These are phyloP conservation scores for Stropharia rugosoannulata DNA, from an alignment of 768 basidiomycete species.

Conservation along the genomic window DNA sequence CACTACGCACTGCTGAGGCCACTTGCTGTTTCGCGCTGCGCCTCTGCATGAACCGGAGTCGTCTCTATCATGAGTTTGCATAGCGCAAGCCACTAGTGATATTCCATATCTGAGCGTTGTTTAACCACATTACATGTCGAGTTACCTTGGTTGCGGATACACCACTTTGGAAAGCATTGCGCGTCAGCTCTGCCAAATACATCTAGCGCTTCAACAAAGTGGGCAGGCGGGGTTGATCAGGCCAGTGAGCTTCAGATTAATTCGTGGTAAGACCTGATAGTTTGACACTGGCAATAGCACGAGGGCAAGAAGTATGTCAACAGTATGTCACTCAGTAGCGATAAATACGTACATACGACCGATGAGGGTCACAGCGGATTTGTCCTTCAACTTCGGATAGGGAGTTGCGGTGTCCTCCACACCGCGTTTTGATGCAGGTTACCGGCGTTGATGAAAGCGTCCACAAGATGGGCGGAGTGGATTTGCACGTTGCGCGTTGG, in stretches of 20 bases:
- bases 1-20: conserved; percentile 58
- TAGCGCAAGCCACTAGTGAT: conserved; percentile 62
- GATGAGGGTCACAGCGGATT: conserved; percentile 3
- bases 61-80: conserved; percentile 63
- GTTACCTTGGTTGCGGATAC: conserved; percentile 60
- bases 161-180: conserved; percentile 74
- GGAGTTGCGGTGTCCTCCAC: conserved; percentile 4
- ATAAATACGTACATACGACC: conserved; percentile 6
- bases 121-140: neutral
- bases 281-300: neutral
- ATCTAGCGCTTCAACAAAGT: conserved; percentile 31
- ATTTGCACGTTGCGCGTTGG: neutral
- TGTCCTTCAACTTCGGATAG: conserved; percentile 1
- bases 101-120: conserved; percentile 7
- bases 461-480: neutral
- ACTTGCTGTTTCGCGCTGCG: conserved; percentile 45
- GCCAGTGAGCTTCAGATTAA: too few species aligned
- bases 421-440: conserved; percentile 2
- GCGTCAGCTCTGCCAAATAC: conserved; percentile 69
- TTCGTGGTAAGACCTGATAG: neutral
- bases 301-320: conserved; percentile 4
- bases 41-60: conserved; percentile 33
- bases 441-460: neutral
- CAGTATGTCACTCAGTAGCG: neutral
- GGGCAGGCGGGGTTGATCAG: too few species aligned